phyloP scores from a whole-genome alignment of 257 asterid species.

The Solanum dulcamara region DNA sequence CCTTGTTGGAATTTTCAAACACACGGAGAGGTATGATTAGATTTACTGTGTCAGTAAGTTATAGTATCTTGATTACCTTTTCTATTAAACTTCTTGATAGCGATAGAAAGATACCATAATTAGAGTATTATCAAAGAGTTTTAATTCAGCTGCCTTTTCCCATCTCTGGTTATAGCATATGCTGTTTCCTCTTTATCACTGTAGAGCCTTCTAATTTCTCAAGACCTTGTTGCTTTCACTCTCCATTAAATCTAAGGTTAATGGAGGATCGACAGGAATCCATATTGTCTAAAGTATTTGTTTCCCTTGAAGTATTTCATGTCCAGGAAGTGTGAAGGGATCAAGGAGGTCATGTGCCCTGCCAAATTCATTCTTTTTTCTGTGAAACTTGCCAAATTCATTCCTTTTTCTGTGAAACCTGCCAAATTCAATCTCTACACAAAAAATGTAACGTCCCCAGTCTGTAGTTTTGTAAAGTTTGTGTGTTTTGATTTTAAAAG shows the following conservation, averaged over 20 bases:
- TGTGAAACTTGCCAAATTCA: neutral
- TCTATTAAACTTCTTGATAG: neutral
- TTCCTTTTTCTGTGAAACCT: neutral
- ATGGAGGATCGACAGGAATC: neutral
- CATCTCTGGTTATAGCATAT: neutral
- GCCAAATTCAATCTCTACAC: neutral
- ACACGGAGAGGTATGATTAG: constrained; percentile 60
- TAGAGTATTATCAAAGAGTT: neutral
- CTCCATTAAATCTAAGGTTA: neutral
- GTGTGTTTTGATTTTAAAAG: neutral
- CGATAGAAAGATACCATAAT: neutral
- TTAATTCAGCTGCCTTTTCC: neutral
- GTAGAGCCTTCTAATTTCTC: neutral
- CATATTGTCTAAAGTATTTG: neutral
- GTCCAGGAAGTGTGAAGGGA: neutral
- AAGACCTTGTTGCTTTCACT: neutral
- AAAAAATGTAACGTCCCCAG: neutral
- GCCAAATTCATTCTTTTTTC: neutral
- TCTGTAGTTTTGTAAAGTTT: neutral
- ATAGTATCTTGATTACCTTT: neutral
- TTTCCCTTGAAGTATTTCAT: neutral
- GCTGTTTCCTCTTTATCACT: neutral
- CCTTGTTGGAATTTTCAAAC: constrained; percentile 73
- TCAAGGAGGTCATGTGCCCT: neutral
- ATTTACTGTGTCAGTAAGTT: neutral